Conservation (phyloP, 116 monocot species). For the Papilionanthe hybrid region DNA sequence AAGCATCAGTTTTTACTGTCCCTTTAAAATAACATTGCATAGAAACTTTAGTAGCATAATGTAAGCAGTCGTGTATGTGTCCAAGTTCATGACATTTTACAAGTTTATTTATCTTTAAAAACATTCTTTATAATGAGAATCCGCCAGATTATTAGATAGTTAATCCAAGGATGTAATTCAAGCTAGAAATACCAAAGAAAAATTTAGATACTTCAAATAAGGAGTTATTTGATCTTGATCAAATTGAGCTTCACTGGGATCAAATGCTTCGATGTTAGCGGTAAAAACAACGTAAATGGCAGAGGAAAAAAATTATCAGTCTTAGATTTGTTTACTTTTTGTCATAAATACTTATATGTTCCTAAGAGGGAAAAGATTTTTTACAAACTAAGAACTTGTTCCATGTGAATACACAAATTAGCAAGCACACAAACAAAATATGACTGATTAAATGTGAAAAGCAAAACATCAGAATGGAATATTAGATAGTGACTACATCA, state of each 20-base stretch:
- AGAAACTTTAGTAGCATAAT: not conserved
- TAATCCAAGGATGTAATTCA: not conserved
- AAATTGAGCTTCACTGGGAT: not conserved
- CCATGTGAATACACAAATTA: not conserved
- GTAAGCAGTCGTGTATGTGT: not conserved
- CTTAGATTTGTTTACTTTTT: not conserved
- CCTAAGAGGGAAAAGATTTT: not conserved
- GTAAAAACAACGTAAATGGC: not conserved
- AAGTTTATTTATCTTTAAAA: not conserved
- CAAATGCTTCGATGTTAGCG: not conserved
- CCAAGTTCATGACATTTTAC: not conserved
- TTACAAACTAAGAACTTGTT: not conserved
- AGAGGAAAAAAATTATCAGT: not conserved
- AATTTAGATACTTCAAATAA: not conserved
- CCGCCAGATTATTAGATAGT: not conserved
- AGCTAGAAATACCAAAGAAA: not conserved
- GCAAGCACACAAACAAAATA: not conserved
- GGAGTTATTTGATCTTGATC: not conserved
- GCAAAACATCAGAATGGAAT: not conserved
- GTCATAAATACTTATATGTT: not conserved
- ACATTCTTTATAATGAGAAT: not conserved
- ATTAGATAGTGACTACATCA: not conserved
- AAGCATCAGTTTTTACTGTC: not conserved
- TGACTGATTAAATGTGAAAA: not conserved
- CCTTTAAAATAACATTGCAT: not conserved